phyloP scores from a whole-genome alignment of 768 basidiomycete species.

The Tylopilus rubrobrunneus region DNA sequence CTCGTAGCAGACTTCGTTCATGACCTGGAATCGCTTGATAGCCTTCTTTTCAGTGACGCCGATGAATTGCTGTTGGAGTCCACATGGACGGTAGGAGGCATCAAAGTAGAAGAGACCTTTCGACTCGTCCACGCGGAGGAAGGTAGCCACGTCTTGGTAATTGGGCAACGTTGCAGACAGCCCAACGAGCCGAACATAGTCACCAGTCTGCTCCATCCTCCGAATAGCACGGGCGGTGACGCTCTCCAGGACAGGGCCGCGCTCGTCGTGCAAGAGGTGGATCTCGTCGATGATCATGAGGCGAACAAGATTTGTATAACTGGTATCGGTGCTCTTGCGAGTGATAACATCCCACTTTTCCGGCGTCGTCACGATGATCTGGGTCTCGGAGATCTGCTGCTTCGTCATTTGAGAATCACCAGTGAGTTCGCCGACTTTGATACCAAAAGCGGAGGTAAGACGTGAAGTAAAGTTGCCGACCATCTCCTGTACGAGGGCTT shows the following conservation, averaged over 20 bases:
- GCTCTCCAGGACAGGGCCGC: conserved; percentile 93
- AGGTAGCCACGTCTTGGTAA: conserved; percentile 95
- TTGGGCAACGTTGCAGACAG: conserved; percentile 98
- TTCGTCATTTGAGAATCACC: conserved; percentile 99
- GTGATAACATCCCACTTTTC: conserved; percentile 99
- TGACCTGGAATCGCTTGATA: conserved; percentile 96
- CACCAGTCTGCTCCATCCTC: conserved; percentile 89
- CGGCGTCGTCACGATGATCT: conserved; percentile 97
- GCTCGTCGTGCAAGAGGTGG: conserved; percentile 95
- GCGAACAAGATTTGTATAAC: conserved; percentile 94
- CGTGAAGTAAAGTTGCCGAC: conserved; percentile 90
- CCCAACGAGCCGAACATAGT: conserved; percentile 92
- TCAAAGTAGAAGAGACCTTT: conserved; percentile 98
- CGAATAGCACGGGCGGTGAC: conserved; percentile 88
- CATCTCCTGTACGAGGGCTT: conserved; percentile 98
- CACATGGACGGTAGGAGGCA: conserved; percentile 89
- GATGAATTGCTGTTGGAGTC: conserved; percentile 93
- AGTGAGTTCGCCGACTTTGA: conserved; percentile 92
- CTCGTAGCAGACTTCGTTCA: conserved; percentile 99
- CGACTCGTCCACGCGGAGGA: conserved; percentile 88
- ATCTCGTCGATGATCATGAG: conserved; percentile 99
- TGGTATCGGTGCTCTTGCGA: conserved; percentile 93
- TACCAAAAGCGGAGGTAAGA: conserved; percentile 55
- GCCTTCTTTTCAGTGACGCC: conserved; percentile 99
- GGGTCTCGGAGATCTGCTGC: conserved; percentile 92